Base-by-base conservation (phyloP, 306 rosid species). In the Biancaea sappan region DNA sequence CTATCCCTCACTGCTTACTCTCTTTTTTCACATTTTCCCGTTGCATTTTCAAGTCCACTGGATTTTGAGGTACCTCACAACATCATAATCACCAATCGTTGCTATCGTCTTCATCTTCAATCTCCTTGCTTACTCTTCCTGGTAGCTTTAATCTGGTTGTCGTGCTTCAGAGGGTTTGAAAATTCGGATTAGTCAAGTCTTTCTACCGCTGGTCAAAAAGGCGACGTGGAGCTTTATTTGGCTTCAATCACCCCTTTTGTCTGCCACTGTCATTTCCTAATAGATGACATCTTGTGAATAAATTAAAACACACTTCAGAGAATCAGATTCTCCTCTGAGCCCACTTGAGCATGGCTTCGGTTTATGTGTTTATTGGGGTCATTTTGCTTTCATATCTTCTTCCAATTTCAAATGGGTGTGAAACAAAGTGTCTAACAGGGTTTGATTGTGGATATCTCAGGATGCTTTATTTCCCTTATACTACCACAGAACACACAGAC, bases 361-460 rank as follows among this genome's bases (percentile, higher is more conserved):
- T 66, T 38, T 22, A 21, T 65, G 44, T 52, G 15, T 53, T 72
- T 65, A 2, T 72, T 65, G 1, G 41, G 4, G 14, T 79, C 25
- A 24, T 80, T 40, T 18, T 69, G 57, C 59, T 84, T 52, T 35
- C 68, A 25, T 25, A 22, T 14, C 9, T 81, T 12, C 34, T 71
- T 46, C 54, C 57, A 8, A 70, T 69, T 60, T 48, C 34, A 1
- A 19, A 6, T 10, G 14, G 6, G 2, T 0, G 5, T 8, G 0
- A 34, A 31, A 8, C 0, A 74, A 8, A 6, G 21, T 88, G 87
- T 51, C 69, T 56, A 15, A 1, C 21, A 51, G 72, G 60, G n/a
- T 84, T 83, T 29, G 0, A 0, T 0, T 88, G 88, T 57, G 89
- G 86, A 80, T 32, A 26, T 44, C 25, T 82, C 12, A 71, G 71